Evolutionary conservation across 1,284 basidiomycete species (phyloP).

Genomic region (Cryptococcus jaspeensis): DNA sequence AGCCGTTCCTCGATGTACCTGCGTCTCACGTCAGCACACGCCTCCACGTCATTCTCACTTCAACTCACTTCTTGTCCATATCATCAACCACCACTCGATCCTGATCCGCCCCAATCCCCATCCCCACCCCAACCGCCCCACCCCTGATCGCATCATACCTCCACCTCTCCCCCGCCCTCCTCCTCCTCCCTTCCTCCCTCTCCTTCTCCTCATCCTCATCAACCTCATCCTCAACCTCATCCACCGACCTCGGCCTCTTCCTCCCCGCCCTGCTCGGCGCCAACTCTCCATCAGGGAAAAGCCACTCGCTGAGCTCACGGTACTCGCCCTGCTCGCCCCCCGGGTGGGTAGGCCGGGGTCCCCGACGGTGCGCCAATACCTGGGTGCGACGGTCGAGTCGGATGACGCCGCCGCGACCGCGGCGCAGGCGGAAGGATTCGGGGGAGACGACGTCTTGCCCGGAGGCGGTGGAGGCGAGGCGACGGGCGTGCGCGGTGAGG

Average conservation of each 20-base stretch:
- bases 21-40: background rate
- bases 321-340: constrained; percentile 18
- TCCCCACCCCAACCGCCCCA: constrained; percentile 48
- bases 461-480: constrained; percentile 33
- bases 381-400: constrained; percentile 69
- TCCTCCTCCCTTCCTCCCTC: constrained; percentile 29
- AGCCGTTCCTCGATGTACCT: constrained; percentile 47
- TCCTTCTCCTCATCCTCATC: constrained; percentile 11
- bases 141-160: constrained; percentile 45
- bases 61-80: constrained; percentile 43
- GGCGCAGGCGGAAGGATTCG: constrained; percentile 65
- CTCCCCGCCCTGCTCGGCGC: constrained; percentile 13
- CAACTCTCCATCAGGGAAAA: constrained; percentile 36
- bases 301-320: too few species aligned
- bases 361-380: constrained; percentile 23
- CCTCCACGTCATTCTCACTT: too few species aligned
- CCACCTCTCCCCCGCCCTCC: constrained; percentile 42
- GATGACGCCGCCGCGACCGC: constrained; percentile 77
- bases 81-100: constrained; percentile 51
- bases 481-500: constrained; percentile 34
- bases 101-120: constrained; percentile 47
- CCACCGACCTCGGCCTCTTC: constrained; percentile 36
- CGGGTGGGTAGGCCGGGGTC: constrained; percentile 25
- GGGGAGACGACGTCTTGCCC: constrained; percentile 16
- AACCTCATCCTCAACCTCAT: constrained; percentile 27